Evolutionary conservation across 2,329 filamentous ascomycete genomes (phyloP), one percentile per base, ranked within the genome.

Genomic region (Albifimbria verrucaria): DNA sequence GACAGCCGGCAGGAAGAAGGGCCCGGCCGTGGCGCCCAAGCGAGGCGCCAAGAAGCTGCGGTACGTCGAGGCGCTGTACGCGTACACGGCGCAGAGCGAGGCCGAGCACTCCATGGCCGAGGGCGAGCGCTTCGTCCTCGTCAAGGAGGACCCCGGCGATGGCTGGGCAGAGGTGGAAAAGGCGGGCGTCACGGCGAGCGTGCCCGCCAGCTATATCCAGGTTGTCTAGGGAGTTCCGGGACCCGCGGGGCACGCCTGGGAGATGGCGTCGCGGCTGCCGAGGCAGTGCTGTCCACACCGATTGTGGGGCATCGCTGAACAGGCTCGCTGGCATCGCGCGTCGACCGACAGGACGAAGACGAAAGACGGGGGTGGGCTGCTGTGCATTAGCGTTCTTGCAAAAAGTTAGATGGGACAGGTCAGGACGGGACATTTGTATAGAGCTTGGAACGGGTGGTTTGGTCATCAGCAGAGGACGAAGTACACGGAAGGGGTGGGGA

Each of bases 101-200:
- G 82, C 85, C 7, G 94, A 99, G 72, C 92, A 93, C 70, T 91
- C 81, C 64, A 99, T 99, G 90, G 69, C 70, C 1, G 93, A 96
- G 71, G 94, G 94, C 1, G 94, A 99, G 72, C 82, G 86, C 49
- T 95, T 99, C 64, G 92, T 99, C 39, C 77, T 99, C 26, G 85
- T 97, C 56, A 92, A 87, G 63, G 86, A 90, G 52, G 93, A 97
- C 66, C 82, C 86, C 0, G 94, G 94, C 1, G 94, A 97, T 74
- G 94, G 94, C 1, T 99, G 94, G 94, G 90, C 87, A 24, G 94
- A 97, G 74, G 94, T 99, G 18, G 94, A 97, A 75, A 92, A 90
- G 71, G 92, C 90, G 18, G 92, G 92, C 2, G 77, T 86, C 41
- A 90, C 87, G 48, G 92, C 86, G 66, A 96, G 92, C 68, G 94